Percentiles rank a stretch among this genome's conserved stretches.
Conservation (phyloP, 164 flowering plant species). For the Vitis cinerea region DNA sequence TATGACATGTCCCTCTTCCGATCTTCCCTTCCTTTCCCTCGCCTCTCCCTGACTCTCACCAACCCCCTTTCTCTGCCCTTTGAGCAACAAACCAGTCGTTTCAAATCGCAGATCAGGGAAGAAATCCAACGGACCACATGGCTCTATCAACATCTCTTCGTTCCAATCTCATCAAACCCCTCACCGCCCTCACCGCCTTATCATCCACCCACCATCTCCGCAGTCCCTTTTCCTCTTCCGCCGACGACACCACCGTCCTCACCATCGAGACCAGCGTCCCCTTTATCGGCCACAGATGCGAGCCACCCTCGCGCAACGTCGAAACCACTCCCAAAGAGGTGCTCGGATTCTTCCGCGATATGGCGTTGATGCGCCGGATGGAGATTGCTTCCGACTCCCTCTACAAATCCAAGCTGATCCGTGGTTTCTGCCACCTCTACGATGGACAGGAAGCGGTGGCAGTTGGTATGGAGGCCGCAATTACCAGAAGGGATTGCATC, state of each 20-base stretch:
- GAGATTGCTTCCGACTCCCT: slow-evolving; percentile 97
- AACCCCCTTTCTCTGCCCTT: no score
- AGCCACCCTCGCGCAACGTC: slow-evolving; percentile 75
- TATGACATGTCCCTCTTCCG: no score
- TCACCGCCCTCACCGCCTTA: slow-evolving; percentile 19
- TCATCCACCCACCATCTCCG: slow-evolving; percentile 14
- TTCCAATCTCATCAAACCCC: slow-evolving; percentile 30
- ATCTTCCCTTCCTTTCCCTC: no score
- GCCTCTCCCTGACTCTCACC: no score
- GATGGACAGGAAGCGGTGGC: slow-evolving; percentile 97
- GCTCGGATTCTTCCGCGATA: slow-evolving; percentile 69
- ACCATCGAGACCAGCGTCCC: slow-evolving; percentile 78
- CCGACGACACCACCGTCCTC: slow-evolving; percentile 36
- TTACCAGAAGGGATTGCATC: slow-evolving; percentile 74
- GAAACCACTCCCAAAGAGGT: slow-evolving; percentile 69
- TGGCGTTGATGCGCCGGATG: slow-evolving; percentile 89
- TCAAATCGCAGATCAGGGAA: no score
- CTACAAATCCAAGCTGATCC: slow-evolving; percentile 90
- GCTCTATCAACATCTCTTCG: slow-evolving; percentile 40
- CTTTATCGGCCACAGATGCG: slow-evolving; percentile 74
- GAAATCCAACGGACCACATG: slow-evolving; percentile 12
- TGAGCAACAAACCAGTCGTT: no score
- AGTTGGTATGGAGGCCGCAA: slow-evolving; percentile 95
- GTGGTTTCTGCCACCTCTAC: slow-evolving; percentile 95
- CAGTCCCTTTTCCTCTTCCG: slow-evolving; percentile 27